Evolutionary conservation across 495 filamentous ascomycete genomes (phyloP), one percentile per base, ranked within the genome.

Genomic region (Talaromyces thailandensis): DNA sequence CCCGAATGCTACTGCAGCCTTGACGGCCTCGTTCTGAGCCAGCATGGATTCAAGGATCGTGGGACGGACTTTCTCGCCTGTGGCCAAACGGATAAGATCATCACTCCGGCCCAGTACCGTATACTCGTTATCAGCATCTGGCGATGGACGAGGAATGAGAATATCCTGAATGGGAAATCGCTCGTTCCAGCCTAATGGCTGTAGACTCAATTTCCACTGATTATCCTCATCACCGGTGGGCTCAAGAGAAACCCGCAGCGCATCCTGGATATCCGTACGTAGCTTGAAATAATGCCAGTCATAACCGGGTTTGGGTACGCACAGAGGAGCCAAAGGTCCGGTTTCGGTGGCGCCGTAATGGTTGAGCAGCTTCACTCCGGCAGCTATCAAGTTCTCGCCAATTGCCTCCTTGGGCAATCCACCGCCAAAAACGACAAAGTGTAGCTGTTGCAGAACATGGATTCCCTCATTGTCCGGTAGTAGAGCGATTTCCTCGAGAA

Each of bases 381-480:
- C 35, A 11, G 35, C 35, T 37, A 9, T 37, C 1, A 79, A 64
- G 23, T 40, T 57, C 1, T 64, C 50, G 4, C 66, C 72, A 0
- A 71, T 62, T 0, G 53, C 25, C 2, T 61, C 26, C 50, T 73
- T 75, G 1, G 79, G 64, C 1, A 68, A 64, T 0, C 75, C 78
- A 7, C 79, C 79, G 8, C 79, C 79, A 25, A 70, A 68, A 14
- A 69, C 71, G 9, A 82, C 72, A 62, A 78, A 82, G 23, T 77
- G 65, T 2, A 82, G 68, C 1, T 18, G 2, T 3, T 52, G 37
- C 11, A 81, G 68, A 8, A 57, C 63, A 2, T 60, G 18, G n/a
- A 69, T 60, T n/a, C 69, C 72, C 23, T 61, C 61, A n/a, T 60
- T 56, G 18, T 66, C 59, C 4, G 67, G 63, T 5, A 75, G 57